Conservation (phyloP, 495 filamentous ascomycete species). For the Astrothelium macrocarpum region DNA sequence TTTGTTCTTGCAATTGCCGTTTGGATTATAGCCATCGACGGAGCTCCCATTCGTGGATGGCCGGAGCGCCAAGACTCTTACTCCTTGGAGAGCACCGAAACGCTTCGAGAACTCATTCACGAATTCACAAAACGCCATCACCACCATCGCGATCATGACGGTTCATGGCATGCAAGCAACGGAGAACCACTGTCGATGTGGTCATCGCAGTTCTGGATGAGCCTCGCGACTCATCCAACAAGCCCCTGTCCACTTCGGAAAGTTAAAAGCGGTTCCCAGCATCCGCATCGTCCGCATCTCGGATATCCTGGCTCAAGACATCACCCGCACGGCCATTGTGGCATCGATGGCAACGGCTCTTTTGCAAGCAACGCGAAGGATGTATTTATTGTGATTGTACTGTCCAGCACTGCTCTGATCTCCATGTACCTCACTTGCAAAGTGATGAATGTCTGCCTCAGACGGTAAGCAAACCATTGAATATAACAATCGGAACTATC, state of each 20-base stretch:
- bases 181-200: not conserved
- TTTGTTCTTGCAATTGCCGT: not conserved
- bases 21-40: not conserved
- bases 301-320: not conserved
- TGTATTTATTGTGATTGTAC: not conserved
- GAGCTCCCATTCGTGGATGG: not conserved
- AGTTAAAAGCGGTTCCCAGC: not conserved
- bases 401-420: not conserved
- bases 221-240: not conserved
- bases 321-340: not conserved
- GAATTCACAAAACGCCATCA: not conserved
- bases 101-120: not conserved
- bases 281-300: not conserved
- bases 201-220: constrained; percentile 3
- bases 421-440: not conserved
- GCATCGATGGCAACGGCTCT: not conserved
- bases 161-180: not conserved
- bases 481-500: not conserved
- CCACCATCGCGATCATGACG: not conserved
- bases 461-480: not conserved
- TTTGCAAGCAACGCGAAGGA: not conserved
- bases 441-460: not conserved
- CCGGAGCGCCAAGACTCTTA: not conserved
- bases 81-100: not conserved
- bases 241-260: not conserved